A percentile compares a stretch with the other conserved stretches of the same genome.
phyloP scores from a whole-genome alignment of 2,329 filamentous ascomycete species.

The Xylariaceae sp. region DNA sequence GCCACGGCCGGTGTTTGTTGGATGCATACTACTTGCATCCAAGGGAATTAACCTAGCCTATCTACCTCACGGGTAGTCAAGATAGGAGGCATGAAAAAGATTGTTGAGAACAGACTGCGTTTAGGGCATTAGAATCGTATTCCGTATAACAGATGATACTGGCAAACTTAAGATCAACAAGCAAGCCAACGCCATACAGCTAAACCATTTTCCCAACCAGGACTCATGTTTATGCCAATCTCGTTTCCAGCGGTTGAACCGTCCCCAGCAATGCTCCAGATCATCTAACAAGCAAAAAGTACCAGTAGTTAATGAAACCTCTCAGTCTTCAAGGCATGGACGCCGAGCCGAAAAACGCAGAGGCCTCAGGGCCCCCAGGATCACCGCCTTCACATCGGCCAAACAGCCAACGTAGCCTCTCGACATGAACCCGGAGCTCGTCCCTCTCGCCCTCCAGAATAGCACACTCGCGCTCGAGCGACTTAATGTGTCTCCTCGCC shows the following conservation, averaged over 20 bases:
- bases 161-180: not conserved
- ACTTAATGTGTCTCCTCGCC: slow-evolving; percentile 40
- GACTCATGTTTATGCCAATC: slow-evolving; percentile 2
- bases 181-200: not conserved
- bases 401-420: slow-evolving; percentile 31
- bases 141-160: not conserved
- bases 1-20: too few relatives aligned
- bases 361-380: slow-evolving; percentile 12
- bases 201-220: slow-evolving; percentile 9
- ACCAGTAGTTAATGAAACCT: not conserved
- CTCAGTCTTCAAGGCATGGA: slow-evolving; percentile 12
- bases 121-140: not conserved
- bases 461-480: slow-evolving; percentile 38
- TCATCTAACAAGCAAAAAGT: slow-evolving; percentile 1
- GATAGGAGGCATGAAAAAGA: not conserved
- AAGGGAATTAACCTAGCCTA: too few relatives aligned
- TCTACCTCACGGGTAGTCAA: not conserved
- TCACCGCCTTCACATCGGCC: slow-evolving; percentile 26
- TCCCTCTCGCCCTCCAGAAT: slow-evolving; percentile 37
- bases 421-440: slow-evolving; percentile 33
- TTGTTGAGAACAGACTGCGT: not conserved
- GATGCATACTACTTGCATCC: too few relatives aligned
- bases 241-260: slow-evolving; percentile 6
- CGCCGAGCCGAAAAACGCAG: slow-evolving; percentile 12
- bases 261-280: slow-evolving; percentile 8